Evolutionary conservation across 2,329 filamentous ascomycete genomes (phyloP).

Genomic region (Aspergillus sp.): DNA sequence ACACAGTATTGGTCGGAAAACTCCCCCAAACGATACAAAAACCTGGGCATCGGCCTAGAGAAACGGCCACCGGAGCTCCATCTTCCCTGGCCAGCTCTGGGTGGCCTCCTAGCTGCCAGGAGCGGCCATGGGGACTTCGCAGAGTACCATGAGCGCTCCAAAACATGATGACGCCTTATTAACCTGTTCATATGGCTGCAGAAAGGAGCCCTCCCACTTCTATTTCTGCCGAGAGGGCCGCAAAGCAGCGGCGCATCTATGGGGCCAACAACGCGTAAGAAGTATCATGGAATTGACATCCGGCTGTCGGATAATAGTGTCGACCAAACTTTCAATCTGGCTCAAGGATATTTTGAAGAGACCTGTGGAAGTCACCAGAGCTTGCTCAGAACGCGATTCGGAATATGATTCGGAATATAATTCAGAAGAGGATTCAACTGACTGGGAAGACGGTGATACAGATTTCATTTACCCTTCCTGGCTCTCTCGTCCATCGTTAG

Average conservation of each 20-base stretch:
- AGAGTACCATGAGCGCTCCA: background rate
- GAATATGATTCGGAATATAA: too few relatives aligned
- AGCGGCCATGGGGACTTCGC: too few relatives aligned
- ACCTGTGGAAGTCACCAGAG: slow-evolving; percentile 1
- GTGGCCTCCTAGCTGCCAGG: too few relatives aligned
- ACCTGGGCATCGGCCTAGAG: too few relatives aligned
- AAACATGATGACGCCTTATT: background rate
- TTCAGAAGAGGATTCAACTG: too few relatives aligned
- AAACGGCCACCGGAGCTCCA: too few relatives aligned
- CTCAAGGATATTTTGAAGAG: slow-evolving; percentile 13
- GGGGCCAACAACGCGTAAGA: slow-evolving; percentile 2
- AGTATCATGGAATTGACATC: slow-evolving; percentile 7
- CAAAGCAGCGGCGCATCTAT: background rate
- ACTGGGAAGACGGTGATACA: too few relatives aligned
- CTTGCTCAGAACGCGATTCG: too few relatives aligned
- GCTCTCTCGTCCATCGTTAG: background rate
- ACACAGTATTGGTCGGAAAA: too few relatives aligned
- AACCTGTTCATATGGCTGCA: background rate
- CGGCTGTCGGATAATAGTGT: background rate
- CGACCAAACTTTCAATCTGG: slow-evolving; percentile 10
- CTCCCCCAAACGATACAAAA: too few relatives aligned
- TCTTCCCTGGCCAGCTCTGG: too few relatives aligned
- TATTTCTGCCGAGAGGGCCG: background rate
- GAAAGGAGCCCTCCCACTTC: background rate
- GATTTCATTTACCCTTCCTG: too few relatives aligned